Conservation (phyloP, 495 filamentous ascomycete species). For the Chaetomium cochliodes region DNA sequence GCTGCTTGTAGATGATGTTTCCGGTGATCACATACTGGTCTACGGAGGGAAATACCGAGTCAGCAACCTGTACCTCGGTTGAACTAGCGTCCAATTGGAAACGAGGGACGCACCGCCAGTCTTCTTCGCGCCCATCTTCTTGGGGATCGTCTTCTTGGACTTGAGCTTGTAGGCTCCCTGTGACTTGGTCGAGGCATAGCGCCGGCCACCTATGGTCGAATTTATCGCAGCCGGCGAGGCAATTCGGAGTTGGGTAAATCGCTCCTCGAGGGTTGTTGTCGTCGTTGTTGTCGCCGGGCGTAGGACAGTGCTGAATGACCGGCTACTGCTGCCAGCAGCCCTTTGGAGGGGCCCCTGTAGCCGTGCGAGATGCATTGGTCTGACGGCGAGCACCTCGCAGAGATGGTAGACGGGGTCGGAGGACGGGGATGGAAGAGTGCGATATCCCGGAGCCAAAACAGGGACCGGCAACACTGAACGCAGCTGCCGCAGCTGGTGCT, state of each 20-base stretch:
- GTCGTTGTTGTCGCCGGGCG: constrained; percentile 26
- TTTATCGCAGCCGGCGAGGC: constrained; percentile 19
- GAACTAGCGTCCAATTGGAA: background rate
- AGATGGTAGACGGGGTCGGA: constrained; percentile 21
- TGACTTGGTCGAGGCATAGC: constrained; percentile 80
- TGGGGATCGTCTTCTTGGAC: constrained; percentile 82
- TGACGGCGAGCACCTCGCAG: constrained; percentile 21
- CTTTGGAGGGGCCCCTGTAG: constrained; percentile 53
- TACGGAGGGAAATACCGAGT: constrained; percentile 28
- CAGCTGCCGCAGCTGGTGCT: constrained; percentile 1
- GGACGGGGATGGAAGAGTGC: background rate
- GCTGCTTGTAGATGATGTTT: constrained; percentile 97
- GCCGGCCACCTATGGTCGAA: constrained; percentile 47
- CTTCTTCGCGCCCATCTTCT: constrained; percentile 93
- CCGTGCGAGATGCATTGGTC: constrained; percentile 52
- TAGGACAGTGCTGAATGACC: constrained; percentile 24
- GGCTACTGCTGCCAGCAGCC: constrained; percentile 43
- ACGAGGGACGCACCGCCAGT: constrained; percentile 60
- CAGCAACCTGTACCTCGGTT: background rate
- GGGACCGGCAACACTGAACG: background rate
- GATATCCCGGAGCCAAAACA: constrained; percentile 16
- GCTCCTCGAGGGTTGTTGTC: constrained; percentile 23
- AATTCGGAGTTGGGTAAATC: constrained; percentile 30
- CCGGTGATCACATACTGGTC: constrained; percentile 89
- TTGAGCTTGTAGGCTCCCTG: constrained; percentile 83